Evolutionary conservation across 805 yeast genomes (phyloP), one percentile per base, ranked within the genome.

Genomic region (Torulaspora maleeae): DNA sequence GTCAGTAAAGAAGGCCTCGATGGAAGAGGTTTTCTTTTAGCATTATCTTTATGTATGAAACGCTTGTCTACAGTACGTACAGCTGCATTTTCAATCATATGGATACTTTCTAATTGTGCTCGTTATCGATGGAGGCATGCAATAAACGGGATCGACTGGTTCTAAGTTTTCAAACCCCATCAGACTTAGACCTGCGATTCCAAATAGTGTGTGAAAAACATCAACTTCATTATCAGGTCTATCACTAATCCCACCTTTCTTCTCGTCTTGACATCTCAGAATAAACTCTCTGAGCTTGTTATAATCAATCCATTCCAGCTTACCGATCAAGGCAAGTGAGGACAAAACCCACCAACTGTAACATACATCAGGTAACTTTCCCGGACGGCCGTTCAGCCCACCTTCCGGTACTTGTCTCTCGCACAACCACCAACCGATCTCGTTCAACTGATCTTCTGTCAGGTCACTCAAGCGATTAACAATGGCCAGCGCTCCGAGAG

Each of bases 311-410:
- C 95, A 89, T 52, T 85, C 77, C 15, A 80, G 63, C 50, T 77
- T 80, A 0, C 70, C 77, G 16, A 91, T 70, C 29, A 87, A 80
- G 0, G 84, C 75, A 46, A 90, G 66, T 2, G 88, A 76, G 1
- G 95, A 83, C 17, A 89, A 63, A 8, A 89, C 95, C 99, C 99
- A 93, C 96, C 97, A 93, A 55, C 93, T 82, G 63, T 93, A 93
- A 62, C 99, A 93, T n/a, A 87, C 96, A 65, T 93, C 99, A 0
- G 98, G 95, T 15, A 88, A 68, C 62, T 93, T 93, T 48, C 93
- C 95, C 0, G 98, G 96, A 41, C 99, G 76, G 0, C 99, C 99
- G 60, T 93, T 93, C 44, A 93, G 72, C 0, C 99, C 99, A 5
- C 99, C 99, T 24, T 75, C 75, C 13, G 69, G 70, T 7, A 87